Percentiles rank a stretch among this genome's conserved stretches.
Evolutionary conservation across 2,329 filamentous ascomycete species (phyloP).

Genomic region (Penicillium vulpinum): DNA sequence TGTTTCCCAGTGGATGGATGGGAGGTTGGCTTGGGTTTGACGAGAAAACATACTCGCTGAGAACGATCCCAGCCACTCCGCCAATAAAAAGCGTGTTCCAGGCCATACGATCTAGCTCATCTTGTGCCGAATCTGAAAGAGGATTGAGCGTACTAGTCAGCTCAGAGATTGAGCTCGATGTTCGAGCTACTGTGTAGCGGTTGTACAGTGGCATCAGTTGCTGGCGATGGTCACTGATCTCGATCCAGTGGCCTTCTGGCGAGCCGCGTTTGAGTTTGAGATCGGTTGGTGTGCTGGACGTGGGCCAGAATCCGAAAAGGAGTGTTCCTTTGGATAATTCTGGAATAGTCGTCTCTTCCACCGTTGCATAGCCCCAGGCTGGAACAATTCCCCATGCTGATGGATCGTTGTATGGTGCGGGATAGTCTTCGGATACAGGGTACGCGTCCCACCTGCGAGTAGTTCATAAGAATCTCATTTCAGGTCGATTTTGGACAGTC

Average conservation of each 20-base stretch:
- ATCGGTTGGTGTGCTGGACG: constrained; percentile 40
- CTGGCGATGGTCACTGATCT: constrained; percentile 40
- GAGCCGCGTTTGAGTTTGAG: constrained; percentile 35
- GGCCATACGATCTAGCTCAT: constrained; percentile 26
- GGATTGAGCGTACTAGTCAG: background rate
- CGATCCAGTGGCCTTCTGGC: constrained; percentile 37
- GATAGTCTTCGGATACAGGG: constrained; percentile 40
- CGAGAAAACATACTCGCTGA: constrained; percentile 37
- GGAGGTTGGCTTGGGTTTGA: constrained; percentile 16
- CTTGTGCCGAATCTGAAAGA: background rate
- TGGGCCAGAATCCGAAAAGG: constrained; percentile 50
- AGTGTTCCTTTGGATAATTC: constrained; percentile 36
- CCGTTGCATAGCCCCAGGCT: constrained; percentile 51
- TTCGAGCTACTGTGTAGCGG: constrained; percentile 35
- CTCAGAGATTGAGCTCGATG: background rate
- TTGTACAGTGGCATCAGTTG: constrained; percentile 50
- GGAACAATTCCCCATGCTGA: constrained; percentile 49
- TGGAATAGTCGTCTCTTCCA: constrained; percentile 44
- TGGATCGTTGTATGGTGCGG: constrained; percentile 34
- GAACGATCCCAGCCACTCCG: constrained; percentile 31
- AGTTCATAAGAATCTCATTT: background rate
- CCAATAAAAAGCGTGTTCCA: constrained; percentile 27
- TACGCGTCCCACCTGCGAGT: constrained; percentile 47
- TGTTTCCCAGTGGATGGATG: constrained; percentile 19
- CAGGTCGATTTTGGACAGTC: background rate